Percentiles rank a stretch among this genome's conserved stretches.
Conservation (phyloP, 179 eudicot genomes). For the Beta corolliflora region DNA sequence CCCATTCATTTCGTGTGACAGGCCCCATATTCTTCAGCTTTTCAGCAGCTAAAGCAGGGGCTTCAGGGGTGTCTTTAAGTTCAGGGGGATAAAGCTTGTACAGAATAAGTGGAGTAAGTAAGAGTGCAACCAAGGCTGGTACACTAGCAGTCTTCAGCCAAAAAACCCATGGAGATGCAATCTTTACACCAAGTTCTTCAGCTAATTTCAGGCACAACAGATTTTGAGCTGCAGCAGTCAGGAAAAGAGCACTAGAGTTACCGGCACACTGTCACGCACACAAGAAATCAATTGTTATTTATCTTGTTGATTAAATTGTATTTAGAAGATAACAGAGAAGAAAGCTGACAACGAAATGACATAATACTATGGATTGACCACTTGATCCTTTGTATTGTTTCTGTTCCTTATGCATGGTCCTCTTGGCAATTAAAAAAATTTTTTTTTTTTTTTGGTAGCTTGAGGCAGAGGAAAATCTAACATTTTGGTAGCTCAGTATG, state of each 20-base stretch:
- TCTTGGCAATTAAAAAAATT: no score
- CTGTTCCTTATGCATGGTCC: no score
- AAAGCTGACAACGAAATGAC: neutral
- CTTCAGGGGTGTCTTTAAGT: conserved; percentile 77
- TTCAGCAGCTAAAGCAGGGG: conserved; percentile 69
- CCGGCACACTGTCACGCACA: conserved; percentile 74
- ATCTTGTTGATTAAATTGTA: neutral
- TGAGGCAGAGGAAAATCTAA: no score
- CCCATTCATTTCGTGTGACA: conserved; percentile 75
- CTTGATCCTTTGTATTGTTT: no score
- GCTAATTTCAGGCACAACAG: conserved; percentile 72
- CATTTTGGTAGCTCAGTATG: no score
- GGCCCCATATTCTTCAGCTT: conserved; percentile 74
- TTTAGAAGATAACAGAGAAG: neutral
- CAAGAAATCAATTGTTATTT: conserved; percentile 29
- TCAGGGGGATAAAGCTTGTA: conserved; percentile 76
- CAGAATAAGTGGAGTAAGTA: conserved; percentile 57
- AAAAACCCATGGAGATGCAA: conserved; percentile 66
- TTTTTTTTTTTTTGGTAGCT: no score
- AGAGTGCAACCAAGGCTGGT: conserved; percentile 59
- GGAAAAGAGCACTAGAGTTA: conserved; percentile 92
- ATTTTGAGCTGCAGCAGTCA: conserved; percentile 92
- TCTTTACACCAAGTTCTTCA: conserved; percentile 67
- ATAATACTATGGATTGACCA: neutral
- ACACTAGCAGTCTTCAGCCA: conserved; percentile 71